These are phyloP conservation scores for Solanum chiquidenum DNA, from an alignment of 257 asterid genomes.

Conservation along the genomic window DNA sequence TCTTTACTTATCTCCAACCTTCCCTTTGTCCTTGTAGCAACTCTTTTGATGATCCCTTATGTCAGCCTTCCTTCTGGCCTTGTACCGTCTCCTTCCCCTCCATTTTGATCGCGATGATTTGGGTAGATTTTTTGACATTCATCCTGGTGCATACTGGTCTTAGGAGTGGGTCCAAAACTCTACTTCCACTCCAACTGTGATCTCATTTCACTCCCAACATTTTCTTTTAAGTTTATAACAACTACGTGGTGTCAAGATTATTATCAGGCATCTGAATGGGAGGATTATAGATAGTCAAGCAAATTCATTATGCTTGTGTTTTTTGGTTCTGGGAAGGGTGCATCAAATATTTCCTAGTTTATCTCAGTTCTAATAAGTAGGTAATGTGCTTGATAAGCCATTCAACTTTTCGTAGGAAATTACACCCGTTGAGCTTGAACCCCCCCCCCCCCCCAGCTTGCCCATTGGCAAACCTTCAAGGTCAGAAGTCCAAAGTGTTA, in stretches of 20 bases:
- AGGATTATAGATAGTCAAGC: neutral
- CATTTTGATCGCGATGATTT: neutral
- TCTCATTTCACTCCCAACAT: neutral
- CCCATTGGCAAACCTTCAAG: neutral
- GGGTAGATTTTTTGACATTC: neutral
- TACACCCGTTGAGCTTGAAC: neutral
- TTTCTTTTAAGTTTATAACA: neutral
- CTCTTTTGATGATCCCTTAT: neutral
- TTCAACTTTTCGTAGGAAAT: neutral
- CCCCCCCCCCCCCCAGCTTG: neutral
- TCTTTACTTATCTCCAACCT: neutral
- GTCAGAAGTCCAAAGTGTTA: neutral
- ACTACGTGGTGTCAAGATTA: neutral
- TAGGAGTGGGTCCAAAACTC: neutral
- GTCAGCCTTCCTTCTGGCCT: neutral
- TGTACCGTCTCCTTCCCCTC: neutral
- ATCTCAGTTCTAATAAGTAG: neutral
- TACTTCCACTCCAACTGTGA: neutral
- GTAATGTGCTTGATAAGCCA: neutral
- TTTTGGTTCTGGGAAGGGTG: neutral
- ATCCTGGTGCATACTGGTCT: neutral
- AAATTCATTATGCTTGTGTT: neutral
- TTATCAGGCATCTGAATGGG: neutral
- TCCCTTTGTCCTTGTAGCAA: neutral
- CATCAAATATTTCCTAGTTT: neutral